Evolutionary conservation across 805 yeast genomes (phyloP), one percentile per base, ranked within the genome.

Genomic region (Yarrowia sp.): DNA sequence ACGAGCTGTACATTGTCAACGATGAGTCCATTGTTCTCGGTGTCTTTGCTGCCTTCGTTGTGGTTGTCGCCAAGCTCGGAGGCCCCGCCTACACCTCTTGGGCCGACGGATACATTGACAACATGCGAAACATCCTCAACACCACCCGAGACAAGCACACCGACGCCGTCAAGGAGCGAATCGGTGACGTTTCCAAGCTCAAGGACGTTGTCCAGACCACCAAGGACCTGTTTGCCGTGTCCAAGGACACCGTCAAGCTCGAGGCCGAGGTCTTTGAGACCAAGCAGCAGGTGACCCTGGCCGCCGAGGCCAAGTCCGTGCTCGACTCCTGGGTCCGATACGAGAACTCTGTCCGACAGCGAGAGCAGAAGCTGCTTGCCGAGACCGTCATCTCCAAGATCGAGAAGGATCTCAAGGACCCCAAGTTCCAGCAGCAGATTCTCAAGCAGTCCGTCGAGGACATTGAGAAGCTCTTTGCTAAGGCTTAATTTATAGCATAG

Each of bases 241-340:
- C 99, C 72, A 93, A 92, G 85, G 97, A 95, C 84, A 94, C 99
- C 72, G 97, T 96, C 74, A 86, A 90, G 83, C 86, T 93, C 77
- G 99, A 95, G 86, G 96, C 97, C 73, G 87, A 92, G 82, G 87
- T 94, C 69, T 95, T 93, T 78, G 97, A 91, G 83, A 87, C 91
- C 80, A 90, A 92, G 85, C 99, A 95, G 85, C 82, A 88, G 79
- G 92, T 91, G 74, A 92, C 88, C 72, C 86, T 92, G 74, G 94
- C 97, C 70, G 75, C 83, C 72, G 97, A 92, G 85, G 98, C 98
- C 77, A 92, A 90, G 84, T 83, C 95, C 70, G 97, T 94, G 71
- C 87, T 95, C 79, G 99, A 95, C 83, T 92, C 98, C 15, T 95
- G 99, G 99, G 98, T 93, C 76, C 91, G 98, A 87, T 91, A 90